Evolutionary conservation across 371 early-diverging fungal genomes (phyloP).

Genomic region (Actinomucor elegans): DNA sequence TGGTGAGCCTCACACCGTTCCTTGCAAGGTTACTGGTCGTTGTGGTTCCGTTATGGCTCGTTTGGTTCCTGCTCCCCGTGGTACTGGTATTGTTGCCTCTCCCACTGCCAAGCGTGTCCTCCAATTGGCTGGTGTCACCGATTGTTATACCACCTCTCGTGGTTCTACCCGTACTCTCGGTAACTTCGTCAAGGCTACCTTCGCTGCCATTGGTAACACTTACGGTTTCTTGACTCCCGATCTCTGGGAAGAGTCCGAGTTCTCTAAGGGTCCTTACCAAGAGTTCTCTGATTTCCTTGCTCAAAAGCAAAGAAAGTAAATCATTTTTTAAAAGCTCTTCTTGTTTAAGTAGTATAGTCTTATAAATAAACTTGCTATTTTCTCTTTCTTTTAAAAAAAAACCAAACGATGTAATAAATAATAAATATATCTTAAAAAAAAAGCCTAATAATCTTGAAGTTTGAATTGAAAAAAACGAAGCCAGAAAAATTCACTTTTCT

Average conservation of each 20-base stretch:
- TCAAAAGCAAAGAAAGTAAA: constrained; percentile 54
- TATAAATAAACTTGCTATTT: too few species aligned
- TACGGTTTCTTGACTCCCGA: constrained; percentile 98
- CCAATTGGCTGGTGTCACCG: constrained; percentile 98
- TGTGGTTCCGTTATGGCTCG: constrained; percentile 97
- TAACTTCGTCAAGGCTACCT: constrained; percentile 99
- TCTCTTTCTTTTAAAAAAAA: too few species aligned
- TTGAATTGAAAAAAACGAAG: too few species aligned
- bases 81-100: constrained; percentile 98
- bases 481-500: too few species aligned
- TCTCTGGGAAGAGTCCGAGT: constrained; percentile 91
- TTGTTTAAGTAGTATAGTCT: too few species aligned
- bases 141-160: constrained; percentile 96
- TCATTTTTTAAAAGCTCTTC: too few species aligned
- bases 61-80: constrained; percentile 54
- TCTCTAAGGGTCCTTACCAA: constrained; percentile 92
- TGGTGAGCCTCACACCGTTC: constrained; percentile 99
- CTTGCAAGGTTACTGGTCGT: constrained; percentile 98
- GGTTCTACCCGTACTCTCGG: constrained; percentile 93
- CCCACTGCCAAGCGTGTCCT: constrained; percentile 98
- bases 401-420: too few species aligned
- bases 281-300: constrained; percentile 91
- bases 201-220: constrained; percentile 97
- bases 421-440: too few species aligned
- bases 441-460: too few species aligned